Percentiles rank a stretch among this genome's conserved stretches.
phyloP scores from a whole-genome alignment of 2,329 filamentous ascomycete species.

The Alternaria alternata region DNA sequence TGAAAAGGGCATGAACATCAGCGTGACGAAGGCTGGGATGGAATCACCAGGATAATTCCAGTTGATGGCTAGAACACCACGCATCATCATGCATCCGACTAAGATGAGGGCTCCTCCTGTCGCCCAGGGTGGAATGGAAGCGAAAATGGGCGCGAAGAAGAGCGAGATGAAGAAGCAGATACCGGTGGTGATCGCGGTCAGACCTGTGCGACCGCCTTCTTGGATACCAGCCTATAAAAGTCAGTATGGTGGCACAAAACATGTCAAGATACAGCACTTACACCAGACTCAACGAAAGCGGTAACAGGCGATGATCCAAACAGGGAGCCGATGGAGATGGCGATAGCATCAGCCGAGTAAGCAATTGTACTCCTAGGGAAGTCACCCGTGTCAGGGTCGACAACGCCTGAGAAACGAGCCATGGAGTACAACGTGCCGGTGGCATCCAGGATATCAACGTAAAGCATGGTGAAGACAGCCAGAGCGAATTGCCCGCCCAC shows the following conservation, averaged over 20 bases:
- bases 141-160: constrained; percentile 91
- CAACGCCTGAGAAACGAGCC: constrained; percentile 81
- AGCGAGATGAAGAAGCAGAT: constrained; percentile 80
- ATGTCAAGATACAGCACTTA: constrained; percentile 19
- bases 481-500: constrained; percentile 80
- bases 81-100: constrained; percentile 85
- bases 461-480: constrained; percentile 86
- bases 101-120: constrained; percentile 88
- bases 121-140: constrained; percentile 87
- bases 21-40: constrained; percentile 82
- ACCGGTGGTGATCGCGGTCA: constrained; percentile 80
- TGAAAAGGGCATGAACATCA: constrained; percentile 87
- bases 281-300: constrained; percentile 85
- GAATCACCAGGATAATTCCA: constrained; percentile 84
- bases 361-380: constrained; percentile 87
- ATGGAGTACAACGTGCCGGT: constrained; percentile 90
- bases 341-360: constrained; percentile 82
- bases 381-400: constrained; percentile 83
- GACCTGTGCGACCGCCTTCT: constrained; percentile 82
- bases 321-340: constrained; percentile 80
- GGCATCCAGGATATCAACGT: constrained; percentile 84
- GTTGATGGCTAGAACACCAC: constrained; percentile 81
- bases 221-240: constrained; percentile 70
- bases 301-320: constrained; percentile 83
- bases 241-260: not conserved